Evolutionary conservation across 306 rosid species (phyloP).

Genomic region (Trichosanthes truncata): DNA sequence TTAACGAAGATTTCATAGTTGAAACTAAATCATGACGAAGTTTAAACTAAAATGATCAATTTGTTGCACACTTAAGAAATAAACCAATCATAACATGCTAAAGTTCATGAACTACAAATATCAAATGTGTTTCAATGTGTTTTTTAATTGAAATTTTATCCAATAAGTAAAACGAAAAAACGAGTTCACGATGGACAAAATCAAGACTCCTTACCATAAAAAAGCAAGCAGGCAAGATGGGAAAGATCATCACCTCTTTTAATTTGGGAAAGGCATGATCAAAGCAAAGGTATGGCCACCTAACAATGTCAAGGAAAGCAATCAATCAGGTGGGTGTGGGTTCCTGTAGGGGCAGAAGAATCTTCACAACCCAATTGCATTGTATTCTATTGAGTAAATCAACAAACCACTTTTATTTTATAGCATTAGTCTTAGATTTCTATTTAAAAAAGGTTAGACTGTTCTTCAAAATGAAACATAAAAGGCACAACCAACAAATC

Average conservation of each 20-base stretch:
- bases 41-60: no score
- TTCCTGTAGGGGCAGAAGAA: slow-evolving; percentile 1
- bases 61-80: no score
- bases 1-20: no score
- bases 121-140: no score
- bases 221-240: background rate
- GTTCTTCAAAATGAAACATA: background rate
- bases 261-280: background rate
- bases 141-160: no score
- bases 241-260: background rate
- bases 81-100: no score
- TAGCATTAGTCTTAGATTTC: background rate
- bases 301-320: background rate
- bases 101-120: no score
- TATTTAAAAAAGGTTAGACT: background rate
- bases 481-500: slow-evolving; percentile 1
- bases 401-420: background rate
- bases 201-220: background rate
- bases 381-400: background rate
- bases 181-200: background rate
- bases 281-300: background rate
- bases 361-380: background rate
- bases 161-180: no score
- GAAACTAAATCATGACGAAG: no score
- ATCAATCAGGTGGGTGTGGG: background rate